phyloP scores from a whole-genome alignment of 805 yeast genomes.

The Isabelozyma heimii region DNA sequence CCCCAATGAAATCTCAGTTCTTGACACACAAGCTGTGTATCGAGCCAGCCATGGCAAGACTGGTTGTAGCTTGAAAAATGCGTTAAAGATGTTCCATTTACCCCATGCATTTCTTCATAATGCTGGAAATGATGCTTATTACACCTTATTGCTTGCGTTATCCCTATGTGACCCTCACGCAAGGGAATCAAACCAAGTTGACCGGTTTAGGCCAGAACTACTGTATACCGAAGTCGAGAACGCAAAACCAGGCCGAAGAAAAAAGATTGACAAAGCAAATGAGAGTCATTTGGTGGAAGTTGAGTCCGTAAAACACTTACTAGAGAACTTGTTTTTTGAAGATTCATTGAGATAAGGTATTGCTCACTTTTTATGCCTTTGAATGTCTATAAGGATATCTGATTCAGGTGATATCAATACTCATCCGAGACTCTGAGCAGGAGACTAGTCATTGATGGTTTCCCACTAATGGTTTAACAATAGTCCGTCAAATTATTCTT shows the following conservation, averaged over 20 bases:
- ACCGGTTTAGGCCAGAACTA: neutral
- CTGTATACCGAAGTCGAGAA: neutral
- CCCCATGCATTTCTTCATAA: conserved; percentile 63
- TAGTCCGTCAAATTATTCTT: too few relatives aligned
- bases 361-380: too few relatives aligned
- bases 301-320: neutral
- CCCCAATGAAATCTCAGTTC: conserved; percentile 26
- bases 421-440: too few relatives aligned
- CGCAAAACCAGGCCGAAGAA: neutral
- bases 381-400: too few relatives aligned
- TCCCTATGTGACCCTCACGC: conserved; percentile 46
- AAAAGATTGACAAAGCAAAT: neutral
- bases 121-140: conserved; percentile 71
- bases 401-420: too few relatives aligned
- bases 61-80: conserved; percentile 42
- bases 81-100: conserved; percentile 43
- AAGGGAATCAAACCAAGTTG: conserved; percentile 9
- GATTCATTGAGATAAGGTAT: neutral
- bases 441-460: too few relatives aligned
- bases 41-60: conserved; percentile 34
- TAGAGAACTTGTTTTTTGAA: conserved; percentile 1
- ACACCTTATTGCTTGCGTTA: conserved; percentile 51
- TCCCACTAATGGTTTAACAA: too few relatives aligned
- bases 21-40: conserved; percentile 53
- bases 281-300: conserved; percentile 1